Percentiles rank a stretch among this genome's conserved stretches.
Evolutionary conservation across 2,329 filamentous ascomycete species (phyloP).

Genomic region (Trichophyton equinum): DNA sequence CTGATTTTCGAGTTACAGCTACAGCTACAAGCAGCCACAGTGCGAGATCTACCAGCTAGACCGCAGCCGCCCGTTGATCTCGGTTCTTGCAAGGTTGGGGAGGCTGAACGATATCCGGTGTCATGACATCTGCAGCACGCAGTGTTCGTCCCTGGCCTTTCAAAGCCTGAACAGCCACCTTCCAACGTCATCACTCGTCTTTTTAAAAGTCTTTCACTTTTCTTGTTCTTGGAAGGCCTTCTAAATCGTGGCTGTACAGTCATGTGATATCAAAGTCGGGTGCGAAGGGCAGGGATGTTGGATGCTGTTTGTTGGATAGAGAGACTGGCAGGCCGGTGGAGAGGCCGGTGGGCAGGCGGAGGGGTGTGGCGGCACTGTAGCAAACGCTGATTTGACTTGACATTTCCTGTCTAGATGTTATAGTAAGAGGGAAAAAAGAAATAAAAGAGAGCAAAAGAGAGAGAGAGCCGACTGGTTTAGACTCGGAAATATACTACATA

Average conservation of each 20-base stretch:
- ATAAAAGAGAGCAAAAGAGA: neutral
- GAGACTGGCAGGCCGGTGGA: neutral
- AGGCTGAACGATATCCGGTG: too few relatives aligned
- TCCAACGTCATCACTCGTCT: neutral
- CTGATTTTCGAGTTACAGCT: too few relatives aligned
- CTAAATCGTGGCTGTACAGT: neutral
- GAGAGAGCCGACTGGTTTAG: neutral
- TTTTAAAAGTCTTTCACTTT: too few relatives aligned
- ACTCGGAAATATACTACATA: slow-evolving; percentile 11
- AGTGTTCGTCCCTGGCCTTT: too few relatives aligned
- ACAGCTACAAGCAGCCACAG: too few relatives aligned
- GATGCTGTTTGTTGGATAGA: too few relatives aligned
- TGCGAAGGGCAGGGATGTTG: too few relatives aligned
- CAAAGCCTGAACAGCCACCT: neutral
- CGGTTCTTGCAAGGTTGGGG: too few relatives aligned
- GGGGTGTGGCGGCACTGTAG: neutral
- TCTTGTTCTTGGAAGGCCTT: too few relatives aligned
- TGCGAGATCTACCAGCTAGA: too few relatives aligned
- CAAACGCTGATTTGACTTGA: neutral
- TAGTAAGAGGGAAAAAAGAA: neutral
- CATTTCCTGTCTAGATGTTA: neutral
- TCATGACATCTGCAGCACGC: too few relatives aligned
- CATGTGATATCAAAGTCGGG: neutral
- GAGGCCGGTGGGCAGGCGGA: neutral
- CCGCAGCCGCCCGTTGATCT: too few relatives aligned